Percentiles rank a stretch among this genome's conserved stretches.
These are phyloP conservation scores for Deuterostichococcus epilithicus DNA, from an alignment of 139 green algal species.

Conservation along the genomic window DNA sequence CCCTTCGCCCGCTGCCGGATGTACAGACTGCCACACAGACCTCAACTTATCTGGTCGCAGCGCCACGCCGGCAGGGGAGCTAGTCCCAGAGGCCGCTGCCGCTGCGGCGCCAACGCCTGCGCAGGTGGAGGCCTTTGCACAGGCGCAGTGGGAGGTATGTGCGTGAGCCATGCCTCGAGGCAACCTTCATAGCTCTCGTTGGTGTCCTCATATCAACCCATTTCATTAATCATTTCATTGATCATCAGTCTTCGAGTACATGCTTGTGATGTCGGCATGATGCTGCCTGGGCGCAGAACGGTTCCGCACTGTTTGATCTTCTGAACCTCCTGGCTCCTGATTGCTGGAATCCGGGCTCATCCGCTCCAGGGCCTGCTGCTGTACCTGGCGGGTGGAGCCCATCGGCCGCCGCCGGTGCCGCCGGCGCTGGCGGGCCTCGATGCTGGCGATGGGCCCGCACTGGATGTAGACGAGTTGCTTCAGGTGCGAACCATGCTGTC, in stretches of 20 bases:
- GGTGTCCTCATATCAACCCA: neutral
- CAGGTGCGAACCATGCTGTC: neutral
- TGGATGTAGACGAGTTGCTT: conserved; percentile 55
- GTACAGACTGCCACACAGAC: neutral
- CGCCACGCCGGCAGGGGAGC: conserved; percentile 2
- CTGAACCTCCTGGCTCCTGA: neutral
- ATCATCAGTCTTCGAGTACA: neutral
- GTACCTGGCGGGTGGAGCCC: conserved; percentile 40
- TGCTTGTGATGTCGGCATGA: neutral
- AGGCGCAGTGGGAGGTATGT: conserved; percentile 59
- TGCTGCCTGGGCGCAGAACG: neutral
- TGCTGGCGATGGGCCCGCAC: neutral
- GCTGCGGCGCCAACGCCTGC: conserved; percentile 19
- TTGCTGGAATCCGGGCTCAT: neutral
- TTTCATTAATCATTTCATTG: neutral
- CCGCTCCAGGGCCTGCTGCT: conserved; percentile 49
- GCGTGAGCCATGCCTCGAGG: neutral
- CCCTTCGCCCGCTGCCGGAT: neutral
- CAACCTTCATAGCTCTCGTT: neutral
- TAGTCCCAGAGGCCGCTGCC: conserved; percentile 22
- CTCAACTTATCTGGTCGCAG: no score
- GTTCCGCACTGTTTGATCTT: neutral
- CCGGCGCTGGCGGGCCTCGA: conserved; percentile 5
- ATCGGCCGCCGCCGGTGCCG: neutral
- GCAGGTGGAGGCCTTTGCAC: conserved; percentile 42